Percentiles rank a stretch among this genome's conserved stretches.
Conservation (phyloP, 441 rosid genomes). For the Viola pubescens region DNA sequence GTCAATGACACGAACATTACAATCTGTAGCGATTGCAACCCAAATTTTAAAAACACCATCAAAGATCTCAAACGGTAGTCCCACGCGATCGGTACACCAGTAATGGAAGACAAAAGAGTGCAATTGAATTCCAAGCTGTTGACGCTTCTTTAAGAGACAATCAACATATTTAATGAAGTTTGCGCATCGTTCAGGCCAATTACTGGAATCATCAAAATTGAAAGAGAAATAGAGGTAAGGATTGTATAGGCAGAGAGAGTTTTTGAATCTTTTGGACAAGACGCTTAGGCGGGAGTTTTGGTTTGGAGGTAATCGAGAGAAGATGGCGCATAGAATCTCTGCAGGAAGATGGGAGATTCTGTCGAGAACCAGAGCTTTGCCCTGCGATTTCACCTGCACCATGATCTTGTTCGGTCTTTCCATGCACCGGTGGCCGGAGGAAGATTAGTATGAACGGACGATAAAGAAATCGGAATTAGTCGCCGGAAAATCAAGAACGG, state of each 20-base stretch:
- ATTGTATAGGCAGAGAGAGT: conserved; percentile 2
- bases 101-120: conserved; percentile 11
- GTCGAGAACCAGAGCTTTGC: too few species aligned
- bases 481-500: too few species aligned
- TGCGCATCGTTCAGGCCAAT: not conserved
- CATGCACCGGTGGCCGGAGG: too few species aligned
- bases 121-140: not conserved
- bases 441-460: too few species aligned
- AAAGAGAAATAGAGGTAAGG: conserved; percentile 13
- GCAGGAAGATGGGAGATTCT: too few species aligned
- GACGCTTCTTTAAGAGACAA: conserved; percentile 8
- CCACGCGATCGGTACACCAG: conserved; percentile 4
- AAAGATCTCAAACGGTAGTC: not conserved
- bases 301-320: too few species aligned
- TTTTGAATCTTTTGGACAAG: conserved; percentile 9
- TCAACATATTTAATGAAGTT: conserved; percentile 11
- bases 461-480: too few species aligned
- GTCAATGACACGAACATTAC: conserved; percentile 17
- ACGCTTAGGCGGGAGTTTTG: conserved; percentile 3
- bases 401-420: too few species aligned
- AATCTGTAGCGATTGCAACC: conserved; percentile 2
- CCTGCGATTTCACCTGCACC: too few species aligned
- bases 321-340: too few species aligned
- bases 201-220: conserved; percentile 8
- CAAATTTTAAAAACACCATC: not conserved